Evolutionary conservation across 2,329 filamentous ascomycete species (phyloP).

Genomic region (Ophiostoma angusticollis): DNA sequence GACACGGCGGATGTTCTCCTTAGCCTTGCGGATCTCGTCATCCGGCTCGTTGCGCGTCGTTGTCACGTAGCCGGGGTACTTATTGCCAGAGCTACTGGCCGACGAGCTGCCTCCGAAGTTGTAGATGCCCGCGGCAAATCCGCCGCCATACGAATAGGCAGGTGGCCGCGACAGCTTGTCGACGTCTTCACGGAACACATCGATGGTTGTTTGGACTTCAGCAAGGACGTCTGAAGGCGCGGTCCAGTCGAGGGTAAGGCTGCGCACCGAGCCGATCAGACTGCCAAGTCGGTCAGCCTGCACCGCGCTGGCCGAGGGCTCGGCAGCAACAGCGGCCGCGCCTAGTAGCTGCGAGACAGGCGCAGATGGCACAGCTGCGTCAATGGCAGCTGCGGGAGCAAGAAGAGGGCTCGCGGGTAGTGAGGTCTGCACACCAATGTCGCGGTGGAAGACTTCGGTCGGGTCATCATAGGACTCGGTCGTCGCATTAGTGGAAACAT

Average conservation of each 20-base stretch:
- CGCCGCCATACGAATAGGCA: constrained; percentile 22
- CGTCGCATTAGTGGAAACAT: constrained; percentile 22
- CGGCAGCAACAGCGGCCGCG: background rate
- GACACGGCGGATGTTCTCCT: constrained; percentile 62
- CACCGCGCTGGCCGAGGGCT: background rate
- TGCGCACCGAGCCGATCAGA: constrained; percentile 14
- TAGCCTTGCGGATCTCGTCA: constrained; percentile 61
- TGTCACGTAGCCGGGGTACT: constrained; percentile 29
- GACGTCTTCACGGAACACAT: constrained; percentile 52
- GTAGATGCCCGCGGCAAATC: constrained; percentile 10
- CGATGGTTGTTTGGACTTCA: constrained; percentile 38
- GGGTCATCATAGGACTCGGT: constrained; percentile 46
- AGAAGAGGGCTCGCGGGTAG: constrained; percentile 30
- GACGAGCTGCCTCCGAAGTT: constrained; percentile 24
- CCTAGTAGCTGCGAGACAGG: background rate
- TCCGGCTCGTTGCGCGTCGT: constrained; percentile 39
- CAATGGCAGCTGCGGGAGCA: constrained; percentile 3
- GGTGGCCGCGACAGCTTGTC: constrained; percentile 36
- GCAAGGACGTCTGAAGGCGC: constrained; percentile 13
- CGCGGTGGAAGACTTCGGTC: constrained; percentile 68
- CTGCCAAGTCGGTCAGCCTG: constrained; percentile 6
- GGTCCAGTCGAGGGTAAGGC: constrained; percentile 6
- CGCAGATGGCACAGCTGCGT: constrained; percentile 3
- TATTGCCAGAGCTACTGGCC: constrained; percentile 23
- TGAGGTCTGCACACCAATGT: constrained; percentile 67